These are phyloP conservation scores for Teratosphaeria destructans DNA, from an alignment of 2,329 filamentous ascomycete species.

Conservation along the genomic window DNA sequence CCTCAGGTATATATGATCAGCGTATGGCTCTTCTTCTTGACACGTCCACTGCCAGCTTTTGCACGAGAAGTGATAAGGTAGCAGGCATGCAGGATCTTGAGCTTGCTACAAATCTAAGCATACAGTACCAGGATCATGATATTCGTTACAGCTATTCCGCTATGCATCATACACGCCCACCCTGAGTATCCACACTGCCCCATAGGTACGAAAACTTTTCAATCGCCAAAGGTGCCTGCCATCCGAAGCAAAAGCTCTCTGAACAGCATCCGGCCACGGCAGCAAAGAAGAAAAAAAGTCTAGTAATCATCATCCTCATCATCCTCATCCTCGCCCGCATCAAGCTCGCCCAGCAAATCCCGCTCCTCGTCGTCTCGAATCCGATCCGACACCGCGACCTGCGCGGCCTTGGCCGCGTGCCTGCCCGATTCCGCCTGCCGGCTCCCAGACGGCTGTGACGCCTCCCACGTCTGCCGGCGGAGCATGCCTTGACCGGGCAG, in stretches of 20 bases:
- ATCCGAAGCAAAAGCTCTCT: neutral
- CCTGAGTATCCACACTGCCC: neutral
- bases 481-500: conserved; percentile 19
- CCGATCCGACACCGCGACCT: conserved; percentile 7
- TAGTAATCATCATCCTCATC: conserved; percentile 21
- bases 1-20: no score
- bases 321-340: conserved; percentile 28
- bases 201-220: neutral
- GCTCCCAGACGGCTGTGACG: neutral
- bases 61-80: neutral
- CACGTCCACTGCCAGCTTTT: no score
- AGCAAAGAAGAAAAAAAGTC: neutral
- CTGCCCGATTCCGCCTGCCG: neutral
- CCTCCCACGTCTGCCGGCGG: conserved; percentile 13
- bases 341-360: conserved; percentile 27
- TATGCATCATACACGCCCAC: neutral
- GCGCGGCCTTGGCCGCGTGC: neutral
- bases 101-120: no score
- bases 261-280: neutral
- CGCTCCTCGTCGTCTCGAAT: conserved; percentile 29
- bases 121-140: neutral
- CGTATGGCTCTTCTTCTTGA: no score
- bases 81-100: neutral
- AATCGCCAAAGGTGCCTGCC: neutral
- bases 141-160: neutral